These are phyloP conservation scores for Hypoxylon lienhwacheense DNA, from an alignment of 495 filamentous ascomycete species.

Conservation along the genomic window DNA sequence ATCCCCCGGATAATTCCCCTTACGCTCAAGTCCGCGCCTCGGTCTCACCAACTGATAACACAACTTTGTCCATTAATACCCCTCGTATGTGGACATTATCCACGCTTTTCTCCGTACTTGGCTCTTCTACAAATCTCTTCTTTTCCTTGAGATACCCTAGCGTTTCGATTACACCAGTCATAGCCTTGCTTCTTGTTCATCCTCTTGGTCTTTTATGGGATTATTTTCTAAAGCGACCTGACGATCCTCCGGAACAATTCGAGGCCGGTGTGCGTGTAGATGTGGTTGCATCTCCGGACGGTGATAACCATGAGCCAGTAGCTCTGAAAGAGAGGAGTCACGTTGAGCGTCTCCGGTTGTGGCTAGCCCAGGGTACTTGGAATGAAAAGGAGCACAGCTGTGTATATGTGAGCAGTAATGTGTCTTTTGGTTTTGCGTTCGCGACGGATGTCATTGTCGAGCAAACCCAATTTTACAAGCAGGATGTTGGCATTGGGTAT, in stretches of 20 bases:
- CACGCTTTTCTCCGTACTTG: slow-evolving; percentile 74
- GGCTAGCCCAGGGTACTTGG: slow-evolving; percentile 79
- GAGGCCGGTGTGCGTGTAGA: slow-evolving; percentile 52
- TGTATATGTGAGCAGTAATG: slow-evolving; percentile 86
- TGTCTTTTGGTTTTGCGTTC: slow-evolving; percentile 89
- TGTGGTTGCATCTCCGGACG: not conserved
- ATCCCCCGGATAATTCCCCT: slow-evolving; percentile 64
- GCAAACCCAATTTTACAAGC: slow-evolving; percentile 84
- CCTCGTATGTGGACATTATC: slow-evolving; percentile 85
- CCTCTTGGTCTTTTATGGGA: slow-evolving; percentile 81
- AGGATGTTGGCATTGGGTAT: slow-evolving; percentile 71
- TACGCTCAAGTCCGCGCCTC: slow-evolving; percentile 78
- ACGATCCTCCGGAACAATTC: slow-evolving; percentile 65
- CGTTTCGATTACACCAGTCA: slow-evolving; percentile 81
- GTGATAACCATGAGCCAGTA: slow-evolving; percentile 19
- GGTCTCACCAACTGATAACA: slow-evolving; percentile 72
- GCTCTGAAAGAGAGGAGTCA: slow-evolving; percentile 33
- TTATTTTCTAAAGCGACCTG: slow-evolving; percentile 59
- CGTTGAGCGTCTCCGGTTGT: slow-evolving; percentile 58
- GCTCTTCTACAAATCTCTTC: slow-evolving; percentile 81
- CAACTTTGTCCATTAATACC: slow-evolving; percentile 75
- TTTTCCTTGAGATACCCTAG: slow-evolving; percentile 84
- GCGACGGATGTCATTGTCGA: slow-evolving; percentile 84
- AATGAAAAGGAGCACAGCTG: slow-evolving; percentile 87
- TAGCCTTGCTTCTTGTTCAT: slow-evolving; percentile 79